These are phyloP conservation scores for Trichocladium uniseriatum DNA, from an alignment of 495 filamentous ascomycete genomes.

Conservation along the genomic window DNA sequence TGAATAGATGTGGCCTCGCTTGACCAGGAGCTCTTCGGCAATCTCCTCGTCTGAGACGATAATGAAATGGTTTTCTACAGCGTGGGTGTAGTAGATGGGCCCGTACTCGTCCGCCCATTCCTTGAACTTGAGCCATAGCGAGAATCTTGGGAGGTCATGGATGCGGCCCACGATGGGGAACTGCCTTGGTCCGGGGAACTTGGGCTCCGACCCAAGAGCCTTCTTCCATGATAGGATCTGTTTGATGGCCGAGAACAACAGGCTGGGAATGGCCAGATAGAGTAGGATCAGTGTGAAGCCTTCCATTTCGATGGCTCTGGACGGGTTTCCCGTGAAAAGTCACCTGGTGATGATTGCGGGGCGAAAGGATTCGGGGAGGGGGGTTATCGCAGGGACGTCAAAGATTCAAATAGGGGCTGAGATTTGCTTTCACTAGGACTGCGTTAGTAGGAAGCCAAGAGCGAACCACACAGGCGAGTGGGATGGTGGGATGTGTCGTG, in stretches of 20 bases:
- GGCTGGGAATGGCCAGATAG: slow-evolving; percentile 37
- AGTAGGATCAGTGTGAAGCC: slow-evolving; percentile 28
- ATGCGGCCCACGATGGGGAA: slow-evolving; percentile 43
- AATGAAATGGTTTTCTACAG: slow-evolving; percentile 41
- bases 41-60: slow-evolving; percentile 48
- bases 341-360: background rate
- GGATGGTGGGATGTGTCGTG: too few species aligned
- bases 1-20: slow-evolving; percentile 45
- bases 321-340: background rate
- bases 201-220: slow-evolving; percentile 14
- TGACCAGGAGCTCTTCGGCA: slow-evolving; percentile 46
- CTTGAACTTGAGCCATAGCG: slow-evolving; percentile 47
- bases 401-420: background rate
- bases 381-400: background rate
- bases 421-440: background rate
- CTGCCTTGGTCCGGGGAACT: slow-evolving; percentile 37
- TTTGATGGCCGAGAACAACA: slow-evolving; percentile 33
- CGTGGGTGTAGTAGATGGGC: slow-evolving; percentile 45
- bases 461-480: slow-evolving; percentile 10
- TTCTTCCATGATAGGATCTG: slow-evolving; percentile 33
- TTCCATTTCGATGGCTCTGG: slow-evolving; percentile 21
- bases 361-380: background rate
- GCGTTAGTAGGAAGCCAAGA: slow-evolving; percentile 9
- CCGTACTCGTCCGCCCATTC: slow-evolving; percentile 48
- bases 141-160: slow-evolving; percentile 41